A percentile compares a stretch with the other conserved stretches of the same genome.
Conservation (phyloP, 495 filamentous ascomycete species). For the Talaromyces stipitatus region DNA sequence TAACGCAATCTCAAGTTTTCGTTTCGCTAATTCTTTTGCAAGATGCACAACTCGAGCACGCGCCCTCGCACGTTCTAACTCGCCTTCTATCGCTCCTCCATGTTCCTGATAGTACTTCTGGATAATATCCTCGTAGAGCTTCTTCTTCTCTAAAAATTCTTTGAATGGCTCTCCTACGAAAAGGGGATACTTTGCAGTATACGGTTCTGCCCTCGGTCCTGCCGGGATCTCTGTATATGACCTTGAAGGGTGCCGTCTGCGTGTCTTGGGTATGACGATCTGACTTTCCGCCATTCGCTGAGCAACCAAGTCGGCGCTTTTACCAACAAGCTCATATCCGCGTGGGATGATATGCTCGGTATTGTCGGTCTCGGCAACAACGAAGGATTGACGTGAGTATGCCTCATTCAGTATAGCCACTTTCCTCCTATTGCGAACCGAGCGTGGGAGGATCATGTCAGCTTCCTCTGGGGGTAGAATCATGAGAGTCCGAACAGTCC, state of each 20-base stretch:
- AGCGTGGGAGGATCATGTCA: slow-evolving; percentile 41
- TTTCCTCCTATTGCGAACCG: slow-evolving; percentile 42
- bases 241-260: slow-evolving; percentile 16
- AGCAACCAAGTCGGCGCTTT: slow-evolving; percentile 27
- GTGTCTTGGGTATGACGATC: slow-evolving; percentile 27
- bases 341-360: slow-evolving; percentile 16
- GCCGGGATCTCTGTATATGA: slow-evolving; percentile 6
- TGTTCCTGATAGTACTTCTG: not conserved
- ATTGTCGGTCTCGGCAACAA: slow-evolving; percentile 30
- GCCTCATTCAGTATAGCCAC: slow-evolving; percentile 47
- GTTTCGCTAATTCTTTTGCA: not conserved
- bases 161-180: not conserved
- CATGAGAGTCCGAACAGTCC: slow-evolving; percentile 64
- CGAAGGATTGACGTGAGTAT: slow-evolving; percentile 38
- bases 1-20: not conserved
- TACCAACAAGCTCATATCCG: slow-evolving; percentile 18
- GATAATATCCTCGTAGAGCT: not conserved
- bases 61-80: not conserved
- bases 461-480: slow-evolving; percentile 49
- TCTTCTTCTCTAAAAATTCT: not conserved
- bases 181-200: not conserved
- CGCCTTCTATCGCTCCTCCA: not conserved
- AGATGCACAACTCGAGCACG: not conserved
- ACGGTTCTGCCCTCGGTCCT: not conserved
- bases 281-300: slow-evolving; percentile 24